phyloP scores from a whole-genome alignment of 2,329 filamentous ascomycete genomes.

The Claviceps purpurea region DNA sequence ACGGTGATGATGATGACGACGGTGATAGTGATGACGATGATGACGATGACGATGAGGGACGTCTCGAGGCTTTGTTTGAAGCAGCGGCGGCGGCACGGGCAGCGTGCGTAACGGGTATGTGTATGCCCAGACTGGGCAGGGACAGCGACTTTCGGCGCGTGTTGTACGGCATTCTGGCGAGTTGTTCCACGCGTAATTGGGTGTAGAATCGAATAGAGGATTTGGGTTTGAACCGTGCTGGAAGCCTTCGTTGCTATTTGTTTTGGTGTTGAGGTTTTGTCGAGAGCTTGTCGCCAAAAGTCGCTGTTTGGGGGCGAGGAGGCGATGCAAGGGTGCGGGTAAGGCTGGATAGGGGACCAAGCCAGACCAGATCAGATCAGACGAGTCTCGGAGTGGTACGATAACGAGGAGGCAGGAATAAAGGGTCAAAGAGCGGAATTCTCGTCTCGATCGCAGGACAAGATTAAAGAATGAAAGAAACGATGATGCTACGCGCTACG shows the following conservation, averaged over 20 bases:
- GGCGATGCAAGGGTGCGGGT: background rate
- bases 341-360: background rate
- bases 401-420: background rate
- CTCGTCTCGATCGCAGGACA: background rate
- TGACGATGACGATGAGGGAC: conserved; percentile 15
- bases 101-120: conserved; percentile 57
- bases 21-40: background rate
- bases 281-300: background rate
- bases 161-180: conserved; percentile 69
- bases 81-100: conserved; percentile 39
- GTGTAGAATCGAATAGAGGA: background rate
- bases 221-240: background rate
- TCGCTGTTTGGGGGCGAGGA: background rate
- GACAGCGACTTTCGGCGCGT: conserved; percentile 93
- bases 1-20: conserved; percentile 8
- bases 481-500: background rate
- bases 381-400: background rate
- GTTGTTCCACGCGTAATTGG: background rate
- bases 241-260: background rate
- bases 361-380: background rate
- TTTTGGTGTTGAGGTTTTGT: background rate
- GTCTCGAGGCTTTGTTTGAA: conserved; percentile 21
- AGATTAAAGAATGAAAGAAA: background rate
- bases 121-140: conserved; percentile 82
- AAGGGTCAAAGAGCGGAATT: background rate